A percentile compares a stretch with the other conserved stretches of the same genome.
Conservation (phyloP, 805 yeast genomes). For the Lachancea quebecensis region DNA sequence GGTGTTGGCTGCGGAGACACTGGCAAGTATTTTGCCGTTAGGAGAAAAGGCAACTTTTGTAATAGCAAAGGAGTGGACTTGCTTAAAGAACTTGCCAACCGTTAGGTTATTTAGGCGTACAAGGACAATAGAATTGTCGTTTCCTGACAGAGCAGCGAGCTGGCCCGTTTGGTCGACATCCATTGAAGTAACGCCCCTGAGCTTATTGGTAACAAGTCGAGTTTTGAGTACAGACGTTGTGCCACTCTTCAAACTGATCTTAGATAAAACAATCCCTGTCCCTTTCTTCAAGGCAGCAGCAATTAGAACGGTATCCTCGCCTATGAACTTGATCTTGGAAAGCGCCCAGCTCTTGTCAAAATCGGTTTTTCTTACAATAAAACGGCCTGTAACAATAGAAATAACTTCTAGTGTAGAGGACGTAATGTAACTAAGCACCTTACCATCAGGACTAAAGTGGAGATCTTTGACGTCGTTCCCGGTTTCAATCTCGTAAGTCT, state of each 20-base stretch:
- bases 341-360: slow-evolving; percentile 28
- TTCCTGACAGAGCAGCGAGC: slow-evolving; percentile 38
- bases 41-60: slow-evolving; percentile 68
- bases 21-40: slow-evolving; percentile 57
- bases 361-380: slow-evolving; percentile 32
- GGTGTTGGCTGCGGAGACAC: slow-evolving; percentile 72
- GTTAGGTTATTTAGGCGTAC: slow-evolving; percentile 46
- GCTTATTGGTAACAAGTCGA: slow-evolving; percentile 27
- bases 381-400: slow-evolving; percentile 37
- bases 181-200: slow-evolving; percentile 52
- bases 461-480: slow-evolving; percentile 56
- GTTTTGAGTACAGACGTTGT: slow-evolving; percentile 17
- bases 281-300: slow-evolving; percentile 39
- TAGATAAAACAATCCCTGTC: slow-evolving; percentile 35
- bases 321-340: slow-evolving; percentile 33
- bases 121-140: slow-evolving; percentile 60
- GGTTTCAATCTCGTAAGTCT: slow-evolving; percentile 48
- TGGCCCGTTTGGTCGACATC: slow-evolving; percentile 34
- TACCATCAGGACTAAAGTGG: slow-evolving; percentile 60
- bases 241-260: slow-evolving; percentile 23
- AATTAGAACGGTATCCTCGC: slow-evolving; percentile 33
- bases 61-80: slow-evolving; percentile 72
- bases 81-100: slow-evolving; percentile 42
- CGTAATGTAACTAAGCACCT: slow-evolving; percentile 58
- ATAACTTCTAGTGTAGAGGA: slow-evolving; percentile 41